phyloP scores from a whole-genome alignment of 352 stramenopile species.

The Pythium chondricola region DNA sequence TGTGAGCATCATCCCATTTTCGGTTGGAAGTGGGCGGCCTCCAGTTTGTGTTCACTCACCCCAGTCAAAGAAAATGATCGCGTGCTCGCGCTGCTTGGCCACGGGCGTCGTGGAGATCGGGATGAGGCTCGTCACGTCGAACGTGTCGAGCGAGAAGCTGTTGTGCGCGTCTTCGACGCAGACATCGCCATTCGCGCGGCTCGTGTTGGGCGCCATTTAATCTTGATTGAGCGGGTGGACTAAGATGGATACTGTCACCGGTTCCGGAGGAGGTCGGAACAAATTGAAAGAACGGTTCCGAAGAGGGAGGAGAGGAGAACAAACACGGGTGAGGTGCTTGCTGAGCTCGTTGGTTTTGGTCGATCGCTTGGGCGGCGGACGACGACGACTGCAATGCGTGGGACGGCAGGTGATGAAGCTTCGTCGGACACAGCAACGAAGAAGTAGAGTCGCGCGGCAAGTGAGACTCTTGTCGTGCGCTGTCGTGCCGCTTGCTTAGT shows the following conservation, averaged over 20 bases:
- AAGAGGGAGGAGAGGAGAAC: background rate
- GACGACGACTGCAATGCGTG: background rate
- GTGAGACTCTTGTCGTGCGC: too few relatives aligned
- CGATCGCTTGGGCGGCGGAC: conserved; percentile 1
- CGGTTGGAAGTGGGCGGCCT: background rate
- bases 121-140: conserved; percentile 32
- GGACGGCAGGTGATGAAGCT: background rate
- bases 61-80: conserved; percentile 85
- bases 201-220: conserved; percentile 71
- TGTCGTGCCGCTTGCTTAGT: too few relatives aligned
- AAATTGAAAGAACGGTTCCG: conserved; percentile 2
- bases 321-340: conserved; percentile 1
- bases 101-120: conserved; percentile 17
- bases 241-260: too few relatives aligned
- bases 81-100: conserved; percentile 42
- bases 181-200: conserved; percentile 30
- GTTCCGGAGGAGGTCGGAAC: too few relatives aligned
- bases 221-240: too few relatives aligned
- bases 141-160: conserved; percentile 48
- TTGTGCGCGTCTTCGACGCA: conserved; percentile 56
- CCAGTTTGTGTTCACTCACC: conserved; percentile 26
- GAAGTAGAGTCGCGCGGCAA: too few relatives aligned
- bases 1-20: conserved; percentile 2
- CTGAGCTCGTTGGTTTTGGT: conserved; percentile 12
- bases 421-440: too few relatives aligned